Evolutionary conservation across 345 rosid species (phyloP).

Genomic region (Durio zibethinus): DNA sequence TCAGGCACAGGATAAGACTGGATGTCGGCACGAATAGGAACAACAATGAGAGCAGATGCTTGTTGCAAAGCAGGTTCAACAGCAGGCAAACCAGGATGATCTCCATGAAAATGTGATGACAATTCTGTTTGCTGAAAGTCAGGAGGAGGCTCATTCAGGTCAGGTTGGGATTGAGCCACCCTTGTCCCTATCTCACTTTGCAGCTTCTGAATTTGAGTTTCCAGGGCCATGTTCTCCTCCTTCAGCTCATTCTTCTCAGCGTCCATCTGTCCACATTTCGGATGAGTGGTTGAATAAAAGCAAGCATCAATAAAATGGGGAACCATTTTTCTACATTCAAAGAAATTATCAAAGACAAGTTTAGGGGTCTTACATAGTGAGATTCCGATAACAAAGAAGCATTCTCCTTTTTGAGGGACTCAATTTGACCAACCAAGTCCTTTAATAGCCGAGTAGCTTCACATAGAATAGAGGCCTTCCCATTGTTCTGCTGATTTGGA

Average conservation of each 20-base stretch:
- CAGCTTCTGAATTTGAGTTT: conserved; percentile 55
- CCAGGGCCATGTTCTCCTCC: conserved; percentile 73
- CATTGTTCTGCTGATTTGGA: conserved; percentile 57
- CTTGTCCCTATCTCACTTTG: conserved; percentile 48
- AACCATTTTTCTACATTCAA: not conserved
- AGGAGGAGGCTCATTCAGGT: conserved; percentile 52
- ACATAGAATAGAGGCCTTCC: conserved; percentile 71
- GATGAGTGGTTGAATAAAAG: not conserved
- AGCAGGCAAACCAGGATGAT: conserved; percentile 24
- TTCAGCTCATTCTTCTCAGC: conserved; percentile 75
- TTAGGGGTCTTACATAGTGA: conserved; percentile 53
- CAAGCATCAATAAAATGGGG: not conserved
- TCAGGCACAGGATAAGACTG: conserved; percentile 35
- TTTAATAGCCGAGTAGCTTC: conserved; percentile 79
- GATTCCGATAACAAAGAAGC: conserved; percentile 68
- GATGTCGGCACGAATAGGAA: conserved; percentile 53
- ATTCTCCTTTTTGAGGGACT: conserved; percentile 68
- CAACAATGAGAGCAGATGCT: conserved; percentile 54
- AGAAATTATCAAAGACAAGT: not conserved
- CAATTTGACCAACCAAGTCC: conserved; percentile 67
- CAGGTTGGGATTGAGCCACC: conserved; percentile 45
- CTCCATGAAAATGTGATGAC: conserved; percentile 29
- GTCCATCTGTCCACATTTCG: conserved; percentile 46
- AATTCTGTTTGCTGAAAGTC: conserved; percentile 42
- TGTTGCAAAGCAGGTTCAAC: conserved; percentile 44